A percentile compares a stretch with the other conserved stretches of the same genome.
Conservation (phyloP, 768 basidiomycete species). For the Trametes maxima region DNA sequence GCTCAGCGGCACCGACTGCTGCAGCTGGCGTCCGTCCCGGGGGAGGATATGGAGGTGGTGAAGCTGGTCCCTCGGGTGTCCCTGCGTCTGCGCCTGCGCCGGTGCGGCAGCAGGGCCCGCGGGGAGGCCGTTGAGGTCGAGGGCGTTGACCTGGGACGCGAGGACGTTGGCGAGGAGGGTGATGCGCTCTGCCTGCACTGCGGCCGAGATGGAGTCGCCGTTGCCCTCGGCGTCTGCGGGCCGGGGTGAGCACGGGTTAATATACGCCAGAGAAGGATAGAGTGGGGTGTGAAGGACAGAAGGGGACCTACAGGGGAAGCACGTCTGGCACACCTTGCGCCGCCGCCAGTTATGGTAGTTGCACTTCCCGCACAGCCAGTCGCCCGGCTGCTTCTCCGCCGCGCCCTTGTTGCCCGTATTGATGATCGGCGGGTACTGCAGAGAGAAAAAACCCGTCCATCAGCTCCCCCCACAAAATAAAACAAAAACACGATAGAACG, state of each 20-base stretch:
- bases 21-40: too few species aligned
- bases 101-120: constrained; percentile 22
- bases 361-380: constrained; percentile 76
- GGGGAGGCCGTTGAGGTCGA: constrained; percentile 22
- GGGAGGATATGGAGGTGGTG: too few species aligned
- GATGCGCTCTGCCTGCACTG: constrained; percentile 84
- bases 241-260: constrained; percentile 7
- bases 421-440: constrained; percentile 79
- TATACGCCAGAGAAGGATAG: constrained; percentile 7
- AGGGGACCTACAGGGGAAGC: constrained; percentile 68
- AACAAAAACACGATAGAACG: constrained; percentile 24
- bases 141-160: constrained; percentile 44
- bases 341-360: constrained; percentile 88
- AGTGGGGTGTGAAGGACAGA: constrained; percentile 8
- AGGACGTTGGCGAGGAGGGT: constrained; percentile 77
- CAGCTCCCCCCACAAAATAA: neutral
- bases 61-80: neutral
- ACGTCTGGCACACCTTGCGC: constrained; percentile 88
- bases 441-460: too few species aligned
- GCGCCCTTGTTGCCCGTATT: constrained; percentile 90
- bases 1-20: neutral
- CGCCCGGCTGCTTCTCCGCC: constrained; percentile 70
- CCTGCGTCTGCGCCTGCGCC: constrained; percentile 7
- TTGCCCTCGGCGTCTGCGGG: constrained; percentile 80
- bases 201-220: constrained; percentile 82